These are phyloP conservation scores for Hura crepitans DNA, from an alignment of 441 rosid genomes.

Conservation along the genomic window DNA sequence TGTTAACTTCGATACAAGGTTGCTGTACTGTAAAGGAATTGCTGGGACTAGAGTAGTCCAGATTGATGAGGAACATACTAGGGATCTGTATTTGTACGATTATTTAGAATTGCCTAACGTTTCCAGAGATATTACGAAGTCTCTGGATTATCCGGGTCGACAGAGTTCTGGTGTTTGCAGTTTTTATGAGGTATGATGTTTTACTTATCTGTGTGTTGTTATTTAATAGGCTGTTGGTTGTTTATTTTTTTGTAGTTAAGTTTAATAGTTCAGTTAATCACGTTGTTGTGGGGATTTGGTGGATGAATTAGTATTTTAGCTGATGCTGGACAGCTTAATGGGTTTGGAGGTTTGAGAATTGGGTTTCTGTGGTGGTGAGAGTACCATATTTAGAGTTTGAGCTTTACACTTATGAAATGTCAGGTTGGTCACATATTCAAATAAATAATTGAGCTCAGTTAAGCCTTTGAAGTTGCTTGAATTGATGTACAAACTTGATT, in stretches of 20 bases:
- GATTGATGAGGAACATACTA: constrained; percentile 51
- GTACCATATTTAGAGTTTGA: not conserved
- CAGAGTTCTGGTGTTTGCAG: constrained; percentile 43
- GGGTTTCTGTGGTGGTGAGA: not conserved
- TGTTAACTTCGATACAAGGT: constrained; percentile 65
- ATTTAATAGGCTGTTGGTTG: not conserved
- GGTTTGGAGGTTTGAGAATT: not conserved
- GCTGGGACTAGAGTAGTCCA: constrained; percentile 50
- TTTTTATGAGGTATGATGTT: constrained; percentile 44
- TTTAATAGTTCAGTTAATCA: not conserved
- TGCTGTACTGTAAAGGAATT: constrained; percentile 65
- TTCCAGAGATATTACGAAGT: constrained; percentile 48
- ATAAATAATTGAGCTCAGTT: constrained; percentile 3
- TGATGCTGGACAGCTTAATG: not conserved
- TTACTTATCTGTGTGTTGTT: not conserved
- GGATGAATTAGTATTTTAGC: not conserved
- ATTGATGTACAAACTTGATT: not conserved
- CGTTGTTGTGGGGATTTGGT: not conserved
- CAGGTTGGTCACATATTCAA: not conserved
- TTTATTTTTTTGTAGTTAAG: not conserved
- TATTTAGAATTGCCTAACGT: constrained; percentile 40
- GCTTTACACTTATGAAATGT: not conserved
- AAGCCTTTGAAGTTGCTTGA: not conserved
- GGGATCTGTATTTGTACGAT: constrained; percentile 44
- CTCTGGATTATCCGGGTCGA: constrained; percentile 32